Evolutionary conservation across 768 basidiomycete genomes (phyloP), one percentile per base, ranked within the genome.

Genomic region (Cytidiella melzeri): DNA sequence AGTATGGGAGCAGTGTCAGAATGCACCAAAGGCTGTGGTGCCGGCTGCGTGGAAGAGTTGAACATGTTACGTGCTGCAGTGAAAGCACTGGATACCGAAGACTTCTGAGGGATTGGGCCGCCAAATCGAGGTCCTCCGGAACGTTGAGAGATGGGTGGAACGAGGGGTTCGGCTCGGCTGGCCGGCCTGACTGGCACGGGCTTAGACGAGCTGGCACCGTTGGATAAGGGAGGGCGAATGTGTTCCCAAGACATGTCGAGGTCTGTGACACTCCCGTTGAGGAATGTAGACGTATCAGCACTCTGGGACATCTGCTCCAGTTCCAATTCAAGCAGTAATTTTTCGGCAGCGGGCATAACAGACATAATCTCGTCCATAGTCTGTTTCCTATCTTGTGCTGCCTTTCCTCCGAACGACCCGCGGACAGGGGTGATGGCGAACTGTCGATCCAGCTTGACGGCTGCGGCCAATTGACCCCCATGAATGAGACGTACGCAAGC

Each of bases 401-500:
- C 55, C 53, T 74, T 68, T 9, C 40, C 45, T 64, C 43, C 51
- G 39, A 43, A 58, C 47, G 53, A 23, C 34, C 56, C 43, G 38
- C 65, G 47, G 23, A 73, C 68, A 58, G n/a, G 70, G 3, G 53
- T 46, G 18, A 53, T 59, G 13, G 64, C 51, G 55, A 87, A 83
- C 56, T 76, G 72, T 43, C 79, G 76, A 62, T 92, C 87, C 38
- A 87, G 71, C 66, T 82, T 84, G 60, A 91, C 77, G 7, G 87
- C 90, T n/a, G 81, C 79, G 0, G 75, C 66, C 57, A 83, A 81
- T 50, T 78, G 76, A 3, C 87, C 89, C 2, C 72, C 74, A 59
- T 88, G 83, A 27, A 92, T 76, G 7, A 91, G 76, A 9, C 90
- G 83, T 13, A 85, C 78, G 52, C 84, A 87, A 24, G 87, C 73